A percentile compares a stretch with the other conserved stretches of the same genome.
phyloP scores from a whole-genome alignment of 306 rosid genomes.

The Pterocarpus santalinus region DNA sequence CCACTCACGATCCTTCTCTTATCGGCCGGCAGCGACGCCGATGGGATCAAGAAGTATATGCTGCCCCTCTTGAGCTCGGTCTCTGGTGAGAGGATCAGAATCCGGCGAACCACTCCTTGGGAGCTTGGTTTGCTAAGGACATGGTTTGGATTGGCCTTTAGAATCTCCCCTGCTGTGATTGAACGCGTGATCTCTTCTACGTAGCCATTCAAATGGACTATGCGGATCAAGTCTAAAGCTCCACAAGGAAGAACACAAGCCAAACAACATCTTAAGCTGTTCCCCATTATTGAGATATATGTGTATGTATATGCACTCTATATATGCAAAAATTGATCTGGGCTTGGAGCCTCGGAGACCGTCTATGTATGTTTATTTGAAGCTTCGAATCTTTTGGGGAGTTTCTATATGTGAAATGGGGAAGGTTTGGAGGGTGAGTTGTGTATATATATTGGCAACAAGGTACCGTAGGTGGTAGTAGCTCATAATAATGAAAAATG shows the following conservation, averaged over 20 bases:
- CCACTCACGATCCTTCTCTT: slow-evolving; percentile 48
- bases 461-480: not conserved
- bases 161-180: slow-evolving; percentile 81
- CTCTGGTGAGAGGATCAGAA: slow-evolving; percentile 77
- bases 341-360: not conserved
- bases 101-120: slow-evolving; percentile 75
- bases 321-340: not conserved
- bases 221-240: slow-evolving; percentile 84
- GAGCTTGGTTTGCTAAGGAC: slow-evolving; percentile 82
- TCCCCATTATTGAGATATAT: slow-evolving; percentile 65
- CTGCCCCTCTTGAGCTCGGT: slow-evolving; percentile 89
- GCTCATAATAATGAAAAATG: slow-evolving; percentile 28
- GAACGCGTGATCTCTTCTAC: slow-evolving; percentile 80
- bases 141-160: slow-evolving; percentile 81
- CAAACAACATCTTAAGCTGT: slow-evolving; percentile 88
- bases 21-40: slow-evolving; percentile 63
- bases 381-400: slow-evolving; percentile 30
- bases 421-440: slow-evolving; percentile 42
- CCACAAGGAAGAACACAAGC: slow-evolving; percentile 96
- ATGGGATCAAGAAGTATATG: slow-evolving; percentile 88
- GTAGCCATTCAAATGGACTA: slow-evolving; percentile 87
- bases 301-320: not conserved
- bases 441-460: slow-evolving; percentile 48
- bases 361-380: not conserved
- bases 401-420: slow-evolving; percentile 32